Base-by-base conservation (phyloP, 2,329 filamentous ascomycete genomes). In the Aspergillus calidoustus region DNA sequence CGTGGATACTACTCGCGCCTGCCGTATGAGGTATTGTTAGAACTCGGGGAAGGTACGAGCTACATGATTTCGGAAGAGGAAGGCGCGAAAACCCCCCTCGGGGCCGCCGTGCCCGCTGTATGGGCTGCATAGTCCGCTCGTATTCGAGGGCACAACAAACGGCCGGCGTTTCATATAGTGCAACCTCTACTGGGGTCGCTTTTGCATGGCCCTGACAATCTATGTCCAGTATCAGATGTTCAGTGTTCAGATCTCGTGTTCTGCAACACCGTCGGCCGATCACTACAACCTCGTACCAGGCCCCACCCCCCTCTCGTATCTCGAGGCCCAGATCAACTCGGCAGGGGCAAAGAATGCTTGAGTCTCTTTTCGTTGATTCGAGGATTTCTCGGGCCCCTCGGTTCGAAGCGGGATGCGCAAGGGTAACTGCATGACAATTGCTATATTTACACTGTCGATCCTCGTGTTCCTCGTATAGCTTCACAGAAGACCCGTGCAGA, bases 401-500 rank as follows among this genome's bases (percentile, higher is more conserved):
- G 11, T 2, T 41, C 15, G 34, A 6, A 5, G 11, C 9, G 11
- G 15, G 15, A 41, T 41, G 9, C 3, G 1, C 34, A 13, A 13
- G 34, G 8, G 11, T 13, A 6, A 5, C 4, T 15, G 11, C 15
- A 6, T 15, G 11, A 41, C 34, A 4, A 41, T 41, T 41, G 8
- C 34, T 55, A 34, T 34, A 55, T 43, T 55, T 47, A 22, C 2
- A 25, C 41, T 9, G 23, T 25, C 38, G 25, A 47, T 47, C 43
- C 43, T 55, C 53, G 41, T 55, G 53, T 55, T 55, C 17, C n/a
- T 55, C 41, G 53, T 48, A 47, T 47, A 23, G 43, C 7, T 8
- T 28, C 11, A 15, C 11, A 4, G 7, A 25, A 5, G 7, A 7
- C 13, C 5, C 44, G 44, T 22, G 44, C 22, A 7, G n/a, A 51